phyloP scores from a whole-genome alignment of 2,329 filamentous ascomycete species.

The Colletotrichum orchidophilum region DNA sequence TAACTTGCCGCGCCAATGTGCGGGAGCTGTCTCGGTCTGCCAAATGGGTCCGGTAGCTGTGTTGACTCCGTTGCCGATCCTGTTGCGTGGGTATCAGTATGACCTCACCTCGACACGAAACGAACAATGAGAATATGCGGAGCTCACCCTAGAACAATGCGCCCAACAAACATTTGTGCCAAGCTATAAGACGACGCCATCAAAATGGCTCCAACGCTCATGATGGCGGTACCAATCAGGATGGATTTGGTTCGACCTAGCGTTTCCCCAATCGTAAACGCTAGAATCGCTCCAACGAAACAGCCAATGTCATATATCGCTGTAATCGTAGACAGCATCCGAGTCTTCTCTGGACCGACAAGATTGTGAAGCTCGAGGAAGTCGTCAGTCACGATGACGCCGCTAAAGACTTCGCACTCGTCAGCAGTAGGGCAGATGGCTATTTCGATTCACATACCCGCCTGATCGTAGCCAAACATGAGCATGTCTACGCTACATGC shows the following conservation, averaged over 20 bases:
- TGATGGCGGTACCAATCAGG: background rate
- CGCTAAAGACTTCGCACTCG: background rate
- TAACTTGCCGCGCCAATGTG: background rate
- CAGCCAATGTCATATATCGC: background rate
- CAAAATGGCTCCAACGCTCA: background rate
- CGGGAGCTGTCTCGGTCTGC: background rate
- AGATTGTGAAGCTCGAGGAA: background rate
- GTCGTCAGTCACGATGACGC: background rate
- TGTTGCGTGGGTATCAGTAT: background rate
- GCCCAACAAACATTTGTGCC: background rate
- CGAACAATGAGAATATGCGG: background rate
- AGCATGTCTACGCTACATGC: background rate
- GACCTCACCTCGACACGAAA: background rate
- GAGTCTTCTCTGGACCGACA: background rate
- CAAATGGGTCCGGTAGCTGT: background rate
- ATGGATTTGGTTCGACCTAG: background rate
- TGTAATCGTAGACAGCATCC: background rate
- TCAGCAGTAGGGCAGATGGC: background rate
- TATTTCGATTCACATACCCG: background rate
- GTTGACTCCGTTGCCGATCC: background rate
- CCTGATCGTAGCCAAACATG: background rate
- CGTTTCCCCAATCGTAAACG: background rate
- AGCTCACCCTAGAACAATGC: background rate
- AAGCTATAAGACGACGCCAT: background rate
- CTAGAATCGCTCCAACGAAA: background rate